Evolutionary conservation across 106 monocot species (phyloP).

Genomic region (Allium cepa): DNA sequence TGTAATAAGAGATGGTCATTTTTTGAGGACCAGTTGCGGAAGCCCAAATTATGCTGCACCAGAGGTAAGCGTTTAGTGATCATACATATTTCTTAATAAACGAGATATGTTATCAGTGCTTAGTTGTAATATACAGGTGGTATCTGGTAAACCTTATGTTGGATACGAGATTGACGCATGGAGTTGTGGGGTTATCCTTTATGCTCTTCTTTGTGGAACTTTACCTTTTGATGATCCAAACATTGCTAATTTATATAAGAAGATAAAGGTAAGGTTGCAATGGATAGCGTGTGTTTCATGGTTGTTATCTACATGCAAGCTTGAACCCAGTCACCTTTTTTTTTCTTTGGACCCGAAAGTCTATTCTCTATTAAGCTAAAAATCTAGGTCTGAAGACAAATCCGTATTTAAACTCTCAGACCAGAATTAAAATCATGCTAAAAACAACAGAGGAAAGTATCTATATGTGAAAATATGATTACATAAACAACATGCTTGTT

Average conservation of each 20-base stretch:
- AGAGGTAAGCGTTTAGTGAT: background rate
- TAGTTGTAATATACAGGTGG: constrained; percentile 4
- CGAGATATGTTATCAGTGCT: background rate
- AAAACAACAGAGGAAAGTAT: too few species aligned
- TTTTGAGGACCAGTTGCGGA: constrained; percentile 22
- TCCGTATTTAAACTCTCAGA: too few species aligned
- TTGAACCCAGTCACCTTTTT: background rate
- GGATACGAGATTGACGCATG: constrained; percentile 16
- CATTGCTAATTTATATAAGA: constrained; percentile 11
- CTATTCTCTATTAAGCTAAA: too few species aligned
- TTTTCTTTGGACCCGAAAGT: background rate
- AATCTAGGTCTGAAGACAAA: too few species aligned
- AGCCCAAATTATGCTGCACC: constrained; percentile 24
- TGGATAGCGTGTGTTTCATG: too few species aligned
- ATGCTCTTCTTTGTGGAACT: constrained; percentile 15
- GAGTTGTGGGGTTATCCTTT: constrained; percentile 19
- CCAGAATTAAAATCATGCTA: too few species aligned
- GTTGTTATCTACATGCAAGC: too few species aligned
- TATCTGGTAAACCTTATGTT: constrained; percentile 16
- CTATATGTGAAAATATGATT: too few species aligned
- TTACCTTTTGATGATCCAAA: constrained; percentile 16
- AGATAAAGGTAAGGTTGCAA: constrained; percentile 10
- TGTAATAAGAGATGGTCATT: constrained; percentile 20
- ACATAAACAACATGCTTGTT: too few species aligned
- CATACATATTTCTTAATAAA: background rate